Percentiles rank a stretch among this genome's conserved stretches.
phyloP scores from a whole-genome alignment of 2,329 filamentous ascomycete species.

The Hansfordia pulvinata region DNA sequence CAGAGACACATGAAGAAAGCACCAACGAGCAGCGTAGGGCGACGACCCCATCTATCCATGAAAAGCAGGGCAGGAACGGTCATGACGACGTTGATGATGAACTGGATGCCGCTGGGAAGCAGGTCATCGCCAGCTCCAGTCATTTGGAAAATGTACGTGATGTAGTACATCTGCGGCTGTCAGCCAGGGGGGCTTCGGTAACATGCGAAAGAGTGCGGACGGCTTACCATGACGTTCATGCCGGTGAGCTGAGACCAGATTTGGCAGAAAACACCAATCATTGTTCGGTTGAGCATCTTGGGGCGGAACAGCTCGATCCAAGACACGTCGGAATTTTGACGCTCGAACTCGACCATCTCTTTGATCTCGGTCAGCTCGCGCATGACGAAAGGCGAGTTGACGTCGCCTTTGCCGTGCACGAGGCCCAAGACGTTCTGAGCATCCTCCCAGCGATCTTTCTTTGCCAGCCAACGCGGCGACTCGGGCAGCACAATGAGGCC shows the following conservation, averaged over 20 bases:
- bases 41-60: constrained; percentile 66
- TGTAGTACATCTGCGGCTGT: constrained; percentile 46
- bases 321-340: constrained; percentile 51
- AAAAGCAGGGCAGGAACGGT: constrained; percentile 63
- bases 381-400: constrained; percentile 48
- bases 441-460: constrained; percentile 31
- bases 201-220: constrained; percentile 1
- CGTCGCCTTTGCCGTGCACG: constrained; percentile 53
- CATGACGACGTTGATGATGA: constrained; percentile 70
- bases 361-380: constrained; percentile 61
- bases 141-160: constrained; percentile 60
- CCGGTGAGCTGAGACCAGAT: constrained; percentile 66
- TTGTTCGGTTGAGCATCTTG: constrained; percentile 59
- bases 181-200: constrained; percentile 1
- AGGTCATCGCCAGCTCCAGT: constrained; percentile 49
- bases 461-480: constrained; percentile 36
- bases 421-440: constrained; percentile 32
- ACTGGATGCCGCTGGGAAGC: constrained; percentile 56
- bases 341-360: constrained; percentile 61
- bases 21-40: constrained; percentile 50
- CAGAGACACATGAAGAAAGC: constrained; percentile 47
- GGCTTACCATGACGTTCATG: constrained; percentile 57
- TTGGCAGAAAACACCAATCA: constrained; percentile 59
- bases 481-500: constrained; percentile 30
- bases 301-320: constrained; percentile 62